Evolutionary conservation across 2,329 filamentous ascomycete genomes (phyloP).

Genomic region (Fusarium sp.): DNA sequence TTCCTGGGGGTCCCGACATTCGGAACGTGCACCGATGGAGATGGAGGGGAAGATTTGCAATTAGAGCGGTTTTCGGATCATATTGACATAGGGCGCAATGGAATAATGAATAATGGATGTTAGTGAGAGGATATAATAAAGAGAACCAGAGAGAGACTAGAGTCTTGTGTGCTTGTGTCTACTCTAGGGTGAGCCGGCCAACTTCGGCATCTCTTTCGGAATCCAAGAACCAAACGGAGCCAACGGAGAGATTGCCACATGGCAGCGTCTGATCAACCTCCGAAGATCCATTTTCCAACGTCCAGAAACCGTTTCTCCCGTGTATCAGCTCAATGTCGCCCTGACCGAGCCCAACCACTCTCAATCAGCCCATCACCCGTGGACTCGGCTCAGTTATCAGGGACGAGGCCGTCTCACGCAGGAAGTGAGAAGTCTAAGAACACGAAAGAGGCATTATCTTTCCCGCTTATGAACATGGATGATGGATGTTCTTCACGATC

Average conservation of each 20-base stretch:
- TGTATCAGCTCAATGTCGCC: background rate
- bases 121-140: background rate
- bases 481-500: background rate
- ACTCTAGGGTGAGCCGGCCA: conserved; percentile 28
- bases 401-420: conserved; percentile 1
- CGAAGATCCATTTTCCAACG: background rate
- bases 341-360: background rate
- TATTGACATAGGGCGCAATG: background rate
- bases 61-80: background rate
- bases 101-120: background rate
- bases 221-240: background rate
- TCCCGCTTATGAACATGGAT: background rate
- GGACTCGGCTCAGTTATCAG: background rate
- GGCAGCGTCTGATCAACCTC: conserved; percentile 32
- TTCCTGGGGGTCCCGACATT: conserved; percentile 17
- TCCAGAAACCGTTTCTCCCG: background rate
- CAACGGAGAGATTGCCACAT: conserved; percentile 32
- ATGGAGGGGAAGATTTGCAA: conserved; percentile 1
- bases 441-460: conserved; percentile 16
- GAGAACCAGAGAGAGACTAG: background rate
- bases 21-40: conserved; percentile 12
- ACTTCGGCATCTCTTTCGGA: background rate
- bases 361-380: conserved; percentile 4
- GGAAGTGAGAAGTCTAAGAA: background rate
- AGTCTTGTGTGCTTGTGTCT: background rate